These are phyloP conservation scores for Solanum virginianum DNA, from an alignment of 257 asterid genomes.

Conservation along the genomic window DNA sequence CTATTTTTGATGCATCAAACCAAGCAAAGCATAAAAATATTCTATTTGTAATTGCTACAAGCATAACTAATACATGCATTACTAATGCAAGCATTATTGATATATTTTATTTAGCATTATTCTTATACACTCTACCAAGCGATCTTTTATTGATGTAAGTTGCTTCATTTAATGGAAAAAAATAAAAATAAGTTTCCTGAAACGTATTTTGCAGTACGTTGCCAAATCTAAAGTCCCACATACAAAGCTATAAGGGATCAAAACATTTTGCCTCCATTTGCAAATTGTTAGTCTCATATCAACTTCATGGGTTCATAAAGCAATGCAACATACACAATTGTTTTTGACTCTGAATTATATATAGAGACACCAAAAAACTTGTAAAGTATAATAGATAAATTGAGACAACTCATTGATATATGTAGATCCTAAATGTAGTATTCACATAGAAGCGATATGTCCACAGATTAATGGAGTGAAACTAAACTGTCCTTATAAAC, in stretches of 20 bases:
- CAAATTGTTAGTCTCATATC: neutral
- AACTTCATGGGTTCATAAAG: neutral
- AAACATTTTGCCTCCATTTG: neutral
- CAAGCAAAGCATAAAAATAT: too few species aligned
- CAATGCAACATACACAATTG: neutral
- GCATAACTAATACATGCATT: too few species aligned
- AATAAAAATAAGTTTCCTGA: neutral
- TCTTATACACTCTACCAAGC: too few species aligned
- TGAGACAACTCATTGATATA: neutral
- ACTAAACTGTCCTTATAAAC: constrained; percentile 29
- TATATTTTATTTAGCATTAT: too few species aligned
- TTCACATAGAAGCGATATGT: neutral
- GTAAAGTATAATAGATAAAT: neutral
- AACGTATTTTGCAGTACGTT: too few species aligned
- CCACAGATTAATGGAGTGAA: constrained; percentile 5
- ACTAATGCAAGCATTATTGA: too few species aligned
- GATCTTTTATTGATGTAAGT: too few species aligned
- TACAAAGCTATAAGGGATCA: neutral
- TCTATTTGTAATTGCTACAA: too few species aligned
- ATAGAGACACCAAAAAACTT: too few species aligned
- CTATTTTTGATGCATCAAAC: too few species aligned
- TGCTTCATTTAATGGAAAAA: too few species aligned
- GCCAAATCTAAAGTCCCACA: neutral
- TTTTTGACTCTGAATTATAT: neutral
- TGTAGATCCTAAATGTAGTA: neutral